Percentiles rank a stretch among this genome's conserved stretches.
These are phyloP conservation scores for Gossypium lobatum DNA, from an alignment of 441 rosid genomes.

Conservation along the genomic window DNA sequence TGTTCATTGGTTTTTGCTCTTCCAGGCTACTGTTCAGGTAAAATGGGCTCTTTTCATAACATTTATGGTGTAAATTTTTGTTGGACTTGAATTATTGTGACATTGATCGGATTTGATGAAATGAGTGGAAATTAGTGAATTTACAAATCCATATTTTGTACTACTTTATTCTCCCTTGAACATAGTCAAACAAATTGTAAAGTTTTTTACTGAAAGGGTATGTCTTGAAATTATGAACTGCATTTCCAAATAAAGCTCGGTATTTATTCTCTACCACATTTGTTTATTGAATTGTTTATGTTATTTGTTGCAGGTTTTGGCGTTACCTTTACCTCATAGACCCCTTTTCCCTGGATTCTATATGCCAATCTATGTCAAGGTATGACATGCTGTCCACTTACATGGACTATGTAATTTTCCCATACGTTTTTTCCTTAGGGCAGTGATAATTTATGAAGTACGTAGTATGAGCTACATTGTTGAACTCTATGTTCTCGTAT, in stretches of 20 bases:
- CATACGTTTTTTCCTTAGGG: not conserved
- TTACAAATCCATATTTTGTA: not conserved
- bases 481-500: not conserved
- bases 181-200: not conserved
- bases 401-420: not conserved
- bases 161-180: conserved; percentile 13
- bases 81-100: not conserved
- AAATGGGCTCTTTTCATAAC: not conserved
- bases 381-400: conserved; percentile 22
- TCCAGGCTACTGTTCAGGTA: not conserved
- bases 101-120: not conserved
- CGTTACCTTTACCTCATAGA: conserved; percentile 82
- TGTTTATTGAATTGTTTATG: conserved; percentile 8
- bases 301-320: conserved; percentile 56
- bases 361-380: conserved; percentile 98
- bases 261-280: not conserved
- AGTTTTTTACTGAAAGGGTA: not conserved
- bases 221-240: conserved; percentile 20
- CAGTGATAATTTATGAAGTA: not conserved
- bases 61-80: not conserved
- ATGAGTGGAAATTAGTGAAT: not conserved
- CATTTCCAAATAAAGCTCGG: conserved; percentile 9
- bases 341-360: conserved; percentile 98
- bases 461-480: not conserved
- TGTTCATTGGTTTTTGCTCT: not conserved